Conservation (phyloP, 352 stramenopile genomes). For the Globisporangium emineosum region DNA sequence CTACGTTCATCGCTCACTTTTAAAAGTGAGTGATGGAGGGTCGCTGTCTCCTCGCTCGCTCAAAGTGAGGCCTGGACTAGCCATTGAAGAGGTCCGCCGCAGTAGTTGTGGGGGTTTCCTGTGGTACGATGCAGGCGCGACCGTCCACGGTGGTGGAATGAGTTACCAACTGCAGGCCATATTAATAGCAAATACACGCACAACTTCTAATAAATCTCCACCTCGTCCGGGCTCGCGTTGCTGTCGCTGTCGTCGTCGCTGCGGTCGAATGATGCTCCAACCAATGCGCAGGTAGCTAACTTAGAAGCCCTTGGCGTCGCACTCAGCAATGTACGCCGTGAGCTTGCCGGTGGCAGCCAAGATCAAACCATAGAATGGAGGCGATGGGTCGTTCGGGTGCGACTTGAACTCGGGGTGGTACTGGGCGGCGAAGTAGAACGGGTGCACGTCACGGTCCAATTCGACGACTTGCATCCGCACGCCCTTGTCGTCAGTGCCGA, state of each 20-base stretch:
- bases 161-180: constrained; percentile 12
- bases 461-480: constrained; percentile 99
- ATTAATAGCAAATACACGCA: constrained; percentile 17
- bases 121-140: too few relatives aligned
- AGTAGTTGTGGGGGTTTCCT: too few relatives aligned
- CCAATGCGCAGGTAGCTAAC: not conserved
- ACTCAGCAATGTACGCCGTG: constrained; percentile 56
- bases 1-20: too few relatives aligned
- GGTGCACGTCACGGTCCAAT: constrained; percentile 93
- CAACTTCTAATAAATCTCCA: constrained; percentile 16
- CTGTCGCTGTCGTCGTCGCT: not conserved
- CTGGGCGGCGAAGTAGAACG: constrained; percentile 99
- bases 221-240: not conserved
- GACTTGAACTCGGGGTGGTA: constrained; percentile 99
- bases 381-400: constrained; percentile 93
- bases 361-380: constrained; percentile 97
- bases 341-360: constrained; percentile 84
- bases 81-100: too few relatives aligned
- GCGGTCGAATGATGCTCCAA: not conserved
- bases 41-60: too few relatives aligned
- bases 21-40: too few relatives aligned
- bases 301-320: constrained; percentile 35
- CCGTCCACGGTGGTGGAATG: constrained; percentile 7
- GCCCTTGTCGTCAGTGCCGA: constrained; percentile 96
- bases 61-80: too few relatives aligned